Base-by-base conservation (phyloP, 1,284 basidiomycete species). In the Moesziomyces antarcticus region DNA sequence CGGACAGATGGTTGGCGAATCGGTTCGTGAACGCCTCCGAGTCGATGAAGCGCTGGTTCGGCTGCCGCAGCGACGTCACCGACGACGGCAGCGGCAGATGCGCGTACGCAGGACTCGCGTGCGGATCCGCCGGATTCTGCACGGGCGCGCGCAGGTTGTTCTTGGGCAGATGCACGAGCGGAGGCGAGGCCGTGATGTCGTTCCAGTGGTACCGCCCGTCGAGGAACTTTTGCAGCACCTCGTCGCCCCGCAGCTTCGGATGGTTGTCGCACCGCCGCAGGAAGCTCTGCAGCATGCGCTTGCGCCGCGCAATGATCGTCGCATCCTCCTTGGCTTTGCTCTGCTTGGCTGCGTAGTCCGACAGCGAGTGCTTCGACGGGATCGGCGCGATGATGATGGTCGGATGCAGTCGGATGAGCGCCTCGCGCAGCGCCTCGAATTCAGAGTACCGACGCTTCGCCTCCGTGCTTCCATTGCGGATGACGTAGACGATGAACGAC, bases 381-480 rank as follows among this genome's bases (percentile, higher is more conserved):
- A 99, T 97, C 40, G 97, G 97, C 1, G 97, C 96, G 68, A 99
- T 92, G 81, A 99, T 98, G 75, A 96, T 87, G 14, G 95, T 97
- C 0, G 97, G 97, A 84, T 99, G 97, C 54, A 99, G 88, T 73
- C 90, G 92, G 47, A 90, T 88, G 48, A 99, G 89, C 58, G 89
- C 92, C 57, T 89, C 88, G 56, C 97, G 90, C 47, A 99, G 87
- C 22, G 94, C 93, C 85, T 98, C 93, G 84, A 99, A 99, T 82
- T 98, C 94, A 5, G 96, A 98, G 85, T 99, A 99, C 41, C 97
- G 89, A 77, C 97, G 92, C 48, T 91, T 89, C 6, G 93, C 90
- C 79, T 93, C 91, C n/a, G 90, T 88, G 72, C 88, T 89, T 72
- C 94, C 94, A 50, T 94, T 91, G 58, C 88, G 89, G 79, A 98